These are phyloP conservation scores for Amaranthus tricolor DNA, from an alignment of 179 eudicot genomes.

Conservation along the genomic window DNA sequence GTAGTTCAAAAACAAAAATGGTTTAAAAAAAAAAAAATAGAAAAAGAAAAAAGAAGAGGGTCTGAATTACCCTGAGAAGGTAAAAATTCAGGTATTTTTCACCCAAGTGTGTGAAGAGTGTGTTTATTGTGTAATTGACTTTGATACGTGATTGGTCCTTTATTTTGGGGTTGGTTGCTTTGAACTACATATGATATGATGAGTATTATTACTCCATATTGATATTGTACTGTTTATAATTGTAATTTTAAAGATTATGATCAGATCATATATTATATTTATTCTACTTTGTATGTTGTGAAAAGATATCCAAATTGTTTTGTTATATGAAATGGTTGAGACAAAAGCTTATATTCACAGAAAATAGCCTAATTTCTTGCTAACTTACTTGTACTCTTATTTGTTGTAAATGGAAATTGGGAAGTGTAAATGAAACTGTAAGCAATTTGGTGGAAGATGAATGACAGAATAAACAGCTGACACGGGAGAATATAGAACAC, in stretches of 20 bases:
- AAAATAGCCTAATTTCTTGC: background rate
- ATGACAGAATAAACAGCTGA: no score
- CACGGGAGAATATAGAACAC: no score
- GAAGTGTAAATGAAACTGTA: no score
- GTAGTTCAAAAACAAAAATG: no score
- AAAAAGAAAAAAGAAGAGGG: background rate
- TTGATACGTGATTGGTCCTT: slow-evolving; percentile 17
- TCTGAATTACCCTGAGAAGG: slow-evolving; percentile 10
- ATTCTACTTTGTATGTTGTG: background rate
- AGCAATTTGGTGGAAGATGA: no score
- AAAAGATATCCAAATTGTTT: slow-evolving; percentile 6
- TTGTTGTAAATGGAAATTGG: background rate
- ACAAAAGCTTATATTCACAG: background rate
- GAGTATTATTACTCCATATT: background rate
- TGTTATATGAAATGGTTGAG: background rate
- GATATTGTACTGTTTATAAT: slow-evolving; percentile 10
- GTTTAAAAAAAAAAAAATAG: no score
- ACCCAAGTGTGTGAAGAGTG: slow-evolving; percentile 14
- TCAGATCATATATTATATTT: background rate
- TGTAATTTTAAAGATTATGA: slow-evolving; percentile 16
- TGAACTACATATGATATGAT: background rate
- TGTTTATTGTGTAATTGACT: slow-evolving; percentile 24
- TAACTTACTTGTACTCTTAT: background rate
- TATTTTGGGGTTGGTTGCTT: slow-evolving; percentile 14
- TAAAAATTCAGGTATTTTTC: slow-evolving; percentile 29